phyloP scores from a whole-genome alignment of 768 basidiomycete species.

The Pleurotus cornucopiae region DNA sequence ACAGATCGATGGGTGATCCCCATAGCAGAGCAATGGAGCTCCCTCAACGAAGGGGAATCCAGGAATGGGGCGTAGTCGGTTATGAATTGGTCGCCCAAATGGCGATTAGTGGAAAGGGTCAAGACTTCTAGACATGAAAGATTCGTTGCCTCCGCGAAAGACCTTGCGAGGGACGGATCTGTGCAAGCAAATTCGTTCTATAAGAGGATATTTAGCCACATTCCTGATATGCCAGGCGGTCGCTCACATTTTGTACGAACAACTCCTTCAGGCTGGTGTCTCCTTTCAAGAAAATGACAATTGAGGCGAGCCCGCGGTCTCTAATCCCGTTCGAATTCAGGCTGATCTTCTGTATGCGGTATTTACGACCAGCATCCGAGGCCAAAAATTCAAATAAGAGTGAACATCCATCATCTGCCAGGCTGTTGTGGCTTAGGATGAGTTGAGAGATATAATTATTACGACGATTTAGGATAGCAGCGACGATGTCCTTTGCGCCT shows the following conservation, averaged over 20 bases:
- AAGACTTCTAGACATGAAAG: slow-evolving; percentile 47
- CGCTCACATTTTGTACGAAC: slow-evolving; percentile 53
- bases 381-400: slow-evolving; percentile 50
- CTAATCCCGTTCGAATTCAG: slow-evolving; percentile 57
- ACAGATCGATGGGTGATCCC: slow-evolving; percentile 39
- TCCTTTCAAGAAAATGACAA: slow-evolving; percentile 43
- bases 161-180: slow-evolving; percentile 26
- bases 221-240: slow-evolving; percentile 7
- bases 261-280: slow-evolving; percentile 45
- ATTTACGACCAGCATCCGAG: slow-evolving; percentile 41
- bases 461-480: slow-evolving; percentile 38
- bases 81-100: slow-evolving; percentile 48
- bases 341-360: slow-evolving; percentile 49
- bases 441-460: slow-evolving; percentile 43
- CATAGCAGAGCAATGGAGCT: slow-evolving; percentile 53
- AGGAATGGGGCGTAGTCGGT: slow-evolving; percentile 46
- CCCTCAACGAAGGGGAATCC: slow-evolving; percentile 41
- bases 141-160: slow-evolving; percentile 50
- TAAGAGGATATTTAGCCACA: slow-evolving; percentile 13
- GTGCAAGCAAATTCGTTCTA: slow-evolving; percentile 36
- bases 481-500: slow-evolving; percentile 52
- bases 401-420: slow-evolving; percentile 55
- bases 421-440: slow-evolving; percentile 48
- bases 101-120: slow-evolving; percentile 44
- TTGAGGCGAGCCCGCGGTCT: slow-evolving; percentile 48